phyloP scores from a whole-genome alignment of 305 asterid genomes.

The Fraxinus floribunda region DNA sequence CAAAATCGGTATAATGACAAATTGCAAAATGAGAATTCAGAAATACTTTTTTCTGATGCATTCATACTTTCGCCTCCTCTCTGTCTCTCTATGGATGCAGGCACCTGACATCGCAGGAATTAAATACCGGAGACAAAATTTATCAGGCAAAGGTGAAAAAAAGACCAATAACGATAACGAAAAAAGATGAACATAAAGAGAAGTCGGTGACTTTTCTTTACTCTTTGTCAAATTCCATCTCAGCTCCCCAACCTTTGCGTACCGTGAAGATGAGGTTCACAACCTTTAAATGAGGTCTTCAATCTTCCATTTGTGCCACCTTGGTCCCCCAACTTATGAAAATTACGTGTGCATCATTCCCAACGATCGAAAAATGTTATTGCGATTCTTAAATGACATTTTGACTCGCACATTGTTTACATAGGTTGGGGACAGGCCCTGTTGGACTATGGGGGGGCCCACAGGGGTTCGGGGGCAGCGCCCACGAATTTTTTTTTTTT shows the following conservation, averaged over 20 bases:
- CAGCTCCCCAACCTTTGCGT: neutral
- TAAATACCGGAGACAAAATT: constrained; percentile 2
- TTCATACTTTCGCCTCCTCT: neutral
- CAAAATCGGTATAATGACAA: neutral
- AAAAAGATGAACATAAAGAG: neutral
- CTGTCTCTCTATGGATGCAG: neutral
- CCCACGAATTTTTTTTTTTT: too few relatives aligned
- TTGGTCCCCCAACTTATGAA: too few relatives aligned
- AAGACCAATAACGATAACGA: neutral
- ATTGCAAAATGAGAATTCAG: neutral
- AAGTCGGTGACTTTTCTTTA: neutral
- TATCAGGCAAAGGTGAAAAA: neutral
- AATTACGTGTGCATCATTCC: too few relatives aligned
- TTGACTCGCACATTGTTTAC: too few relatives aligned
- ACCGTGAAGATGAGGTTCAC: neutral
- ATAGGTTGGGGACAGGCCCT: too few relatives aligned
- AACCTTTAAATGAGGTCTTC: neutral
- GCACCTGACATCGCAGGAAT: constrained; percentile 29
- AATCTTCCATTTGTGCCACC: too few relatives aligned
- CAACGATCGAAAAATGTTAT: too few relatives aligned
- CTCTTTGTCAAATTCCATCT: neutral
- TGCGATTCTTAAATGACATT: too few relatives aligned
- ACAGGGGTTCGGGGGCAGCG: too few relatives aligned
- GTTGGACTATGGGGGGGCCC: too few relatives aligned
- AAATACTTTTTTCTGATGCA: neutral